phyloP scores from a whole-genome alignment of 2,329 filamentous ascomycete species.

The Ustulina deusta region DNA sequence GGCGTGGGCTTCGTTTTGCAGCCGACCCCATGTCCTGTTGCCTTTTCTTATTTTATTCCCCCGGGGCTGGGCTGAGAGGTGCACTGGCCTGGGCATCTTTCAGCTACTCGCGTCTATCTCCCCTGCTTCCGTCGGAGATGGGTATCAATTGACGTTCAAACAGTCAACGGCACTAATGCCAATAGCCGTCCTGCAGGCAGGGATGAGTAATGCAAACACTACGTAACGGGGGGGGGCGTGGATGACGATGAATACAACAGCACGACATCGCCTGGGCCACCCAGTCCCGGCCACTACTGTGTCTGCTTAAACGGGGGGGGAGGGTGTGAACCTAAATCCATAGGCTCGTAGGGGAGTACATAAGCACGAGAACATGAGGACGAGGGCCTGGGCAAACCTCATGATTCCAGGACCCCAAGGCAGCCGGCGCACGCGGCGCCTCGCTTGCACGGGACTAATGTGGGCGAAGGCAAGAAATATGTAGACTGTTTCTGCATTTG shows the following conservation, averaged over 20 bases:
- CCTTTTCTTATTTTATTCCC: neutral
- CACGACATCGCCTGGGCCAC: neutral
- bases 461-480: conserved; percentile 13
- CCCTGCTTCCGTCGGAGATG: conserved; percentile 8
- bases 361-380: conserved; percentile 1
- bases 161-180: conserved; percentile 49
- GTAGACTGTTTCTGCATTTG: conserved; percentile 39
- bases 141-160: conserved; percentile 48
- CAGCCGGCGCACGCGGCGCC: neutral
- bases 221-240: conserved; percentile 23
- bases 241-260: conserved; percentile 19
- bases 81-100: neutral
- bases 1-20: neutral
- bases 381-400: neutral
- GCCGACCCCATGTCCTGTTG: neutral
- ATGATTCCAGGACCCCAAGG: conserved; percentile 8
- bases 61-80: neutral
- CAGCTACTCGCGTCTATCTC: conserved; percentile 14
- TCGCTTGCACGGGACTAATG: conserved; percentile 10
- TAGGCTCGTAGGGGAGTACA: conserved; percentile 8
- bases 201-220: conserved; percentile 46
- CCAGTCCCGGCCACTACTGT: conserved; percentile 12
- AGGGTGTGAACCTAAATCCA: conserved; percentile 5
- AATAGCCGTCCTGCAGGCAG: conserved; percentile 44
- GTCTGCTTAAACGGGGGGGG: neutral